These are phyloP conservation scores for Fusarium pseudocircinatum DNA, from an alignment of 2,329 filamentous ascomycete genomes.

Conservation along the genomic window DNA sequence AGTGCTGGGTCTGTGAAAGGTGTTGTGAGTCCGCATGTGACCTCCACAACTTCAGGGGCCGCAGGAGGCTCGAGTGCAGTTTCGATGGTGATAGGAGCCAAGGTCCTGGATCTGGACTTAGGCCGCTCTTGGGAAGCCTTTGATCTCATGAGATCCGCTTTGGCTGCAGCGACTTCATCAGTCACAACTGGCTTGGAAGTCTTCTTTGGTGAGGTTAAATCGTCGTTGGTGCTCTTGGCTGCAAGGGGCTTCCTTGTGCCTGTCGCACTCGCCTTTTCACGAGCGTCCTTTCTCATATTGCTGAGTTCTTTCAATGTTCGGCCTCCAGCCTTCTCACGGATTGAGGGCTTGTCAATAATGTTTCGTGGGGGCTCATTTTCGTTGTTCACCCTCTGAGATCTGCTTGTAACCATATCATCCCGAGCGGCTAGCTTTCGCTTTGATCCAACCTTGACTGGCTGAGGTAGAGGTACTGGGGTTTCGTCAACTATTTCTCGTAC, in stretches of 20 bases:
- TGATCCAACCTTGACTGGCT: slow-evolving; percentile 56
- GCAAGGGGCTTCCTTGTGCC: slow-evolving; percentile 59
- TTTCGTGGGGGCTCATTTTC: slow-evolving; percentile 43
- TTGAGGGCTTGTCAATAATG: slow-evolving; percentile 41
- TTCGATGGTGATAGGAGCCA: slow-evolving; percentile 34
- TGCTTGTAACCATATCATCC: slow-evolving; percentile 60
- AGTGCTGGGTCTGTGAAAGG: slow-evolving; percentile 53
- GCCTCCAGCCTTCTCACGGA: slow-evolving; percentile 50
- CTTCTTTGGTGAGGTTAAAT: slow-evolving; percentile 68
- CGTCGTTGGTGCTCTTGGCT: slow-evolving; percentile 69
- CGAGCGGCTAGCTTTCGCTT: slow-evolving; percentile 68
- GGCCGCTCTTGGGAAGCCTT: slow-evolving; percentile 41
- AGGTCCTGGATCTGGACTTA: slow-evolving; percentile 44
- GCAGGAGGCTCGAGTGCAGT: slow-evolving; percentile 17
- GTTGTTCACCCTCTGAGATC: slow-evolving; percentile 38
- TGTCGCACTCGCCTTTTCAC: slow-evolving; percentile 45
- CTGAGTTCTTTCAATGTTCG: slow-evolving; percentile 60
- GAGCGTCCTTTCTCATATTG: slow-evolving; percentile 53
- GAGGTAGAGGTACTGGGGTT: slow-evolving; percentile 26
- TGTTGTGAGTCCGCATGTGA: slow-evolving; percentile 35
- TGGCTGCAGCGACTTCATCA: slow-evolving; percentile 53
- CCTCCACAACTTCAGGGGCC: slow-evolving; percentile 23
- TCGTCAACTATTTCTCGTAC: slow-evolving; percentile 5
- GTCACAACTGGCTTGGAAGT: slow-evolving; percentile 44
- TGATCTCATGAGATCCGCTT: slow-evolving; percentile 48